Evolutionary conservation across 306 rosid species (phyloP), one percentile per base, ranked within the genome.

Genomic region (Delonix regia): DNA sequence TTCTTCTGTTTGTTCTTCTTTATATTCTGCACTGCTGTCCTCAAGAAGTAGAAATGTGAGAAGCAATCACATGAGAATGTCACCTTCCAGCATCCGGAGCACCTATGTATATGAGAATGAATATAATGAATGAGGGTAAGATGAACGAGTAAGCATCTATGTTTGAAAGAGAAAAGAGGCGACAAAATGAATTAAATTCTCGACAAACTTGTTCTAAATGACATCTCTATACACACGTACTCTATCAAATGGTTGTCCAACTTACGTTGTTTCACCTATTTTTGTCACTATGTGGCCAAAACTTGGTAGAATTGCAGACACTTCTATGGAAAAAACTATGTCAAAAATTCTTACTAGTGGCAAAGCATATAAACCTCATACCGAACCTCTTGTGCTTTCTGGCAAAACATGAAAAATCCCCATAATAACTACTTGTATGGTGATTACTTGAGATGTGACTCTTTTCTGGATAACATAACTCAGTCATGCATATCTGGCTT

Each of bases 61-160:
- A 69, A 13, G 45, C 79, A 67, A 65, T 84, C 88, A 90, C 78
- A 84, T 52, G 22, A 82, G 78, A 71, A 86, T 79, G 82, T 89
- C 97, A 55, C 93, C 97, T 85, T 94, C 98, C 87, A 94, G 81
- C 82, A 94, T 91, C 76, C 96, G 90, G 47, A 94, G 97, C 69
- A 94, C 98, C 98, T 93, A 19, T 19, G 39, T 56, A n/a, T 39
- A 49, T 22, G 63, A 56, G 63, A 74, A 56, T 62, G 5, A 4
- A 51, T 3, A 25, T 10, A 56, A 75, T 28, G 38, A 71, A 49
- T 21, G 72, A 82, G 78, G 5, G 24, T 36, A 55, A 41, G n/a
- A 76, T 56, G 67, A 59, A 69, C 3, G 6, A 27, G 45, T 14
- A 53, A 24, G 18, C 27, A 8, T 3, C 21, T 45, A 44, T 55